phyloP scores from a whole-genome alignment of 352 stramenopile genomes.

The Phytophthora lateralis region DNA sequence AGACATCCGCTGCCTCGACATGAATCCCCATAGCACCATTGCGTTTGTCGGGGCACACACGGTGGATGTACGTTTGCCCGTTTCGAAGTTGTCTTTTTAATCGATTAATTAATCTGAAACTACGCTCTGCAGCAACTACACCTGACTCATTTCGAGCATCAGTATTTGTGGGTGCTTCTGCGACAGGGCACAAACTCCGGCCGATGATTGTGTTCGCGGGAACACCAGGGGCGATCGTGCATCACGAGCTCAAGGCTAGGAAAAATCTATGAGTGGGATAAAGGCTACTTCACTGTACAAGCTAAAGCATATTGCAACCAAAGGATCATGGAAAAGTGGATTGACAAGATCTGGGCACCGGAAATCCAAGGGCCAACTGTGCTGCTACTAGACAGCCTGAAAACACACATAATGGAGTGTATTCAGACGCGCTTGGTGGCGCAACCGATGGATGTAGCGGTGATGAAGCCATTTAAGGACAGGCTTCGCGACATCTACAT shows the following conservation, averaged over 20 bases:
- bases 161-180: constrained; percentile 5
- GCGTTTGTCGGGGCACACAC: background rate
- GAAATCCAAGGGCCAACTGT: background rate
- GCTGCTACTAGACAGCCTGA: background rate
- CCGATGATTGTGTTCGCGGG: constrained; percentile 14
- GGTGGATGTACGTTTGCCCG: constrained; percentile 10
- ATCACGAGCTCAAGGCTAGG: too few relatives aligned
- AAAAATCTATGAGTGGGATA: too few relatives aligned
- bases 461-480: too few relatives aligned
- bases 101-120: too few relatives aligned
- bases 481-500: too few relatives aligned
- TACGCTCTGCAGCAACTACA: background rate
- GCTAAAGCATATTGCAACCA: constrained; percentile 10
- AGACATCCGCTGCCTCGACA: background rate
- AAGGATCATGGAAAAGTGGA: background rate
- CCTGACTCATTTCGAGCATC: constrained; percentile 15
- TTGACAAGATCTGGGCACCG: background rate
- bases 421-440: background rate
- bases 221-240: constrained; percentile 5
- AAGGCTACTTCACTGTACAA: background rate
- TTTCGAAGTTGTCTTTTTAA: too few relatives aligned
- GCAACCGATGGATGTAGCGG: too few relatives aligned
- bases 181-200: background rate
- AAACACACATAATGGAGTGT: background rate
- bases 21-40: background rate